phyloP scores from a whole-genome alignment of 352 stramenopile genomes.

The Globisporangium heterothallicum region DNA sequence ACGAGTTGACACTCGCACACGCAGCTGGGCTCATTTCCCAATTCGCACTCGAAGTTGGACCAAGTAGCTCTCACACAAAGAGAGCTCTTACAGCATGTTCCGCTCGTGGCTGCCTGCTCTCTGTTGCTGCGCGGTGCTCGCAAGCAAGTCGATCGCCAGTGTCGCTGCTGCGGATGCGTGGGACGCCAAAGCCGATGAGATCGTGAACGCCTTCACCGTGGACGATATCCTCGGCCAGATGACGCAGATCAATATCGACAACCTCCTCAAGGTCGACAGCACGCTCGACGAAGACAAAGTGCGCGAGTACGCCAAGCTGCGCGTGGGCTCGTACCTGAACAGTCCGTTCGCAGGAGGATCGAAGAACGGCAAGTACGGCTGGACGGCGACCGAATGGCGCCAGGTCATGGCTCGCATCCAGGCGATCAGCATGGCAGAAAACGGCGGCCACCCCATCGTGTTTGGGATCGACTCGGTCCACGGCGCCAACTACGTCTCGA shows the following conservation, averaged over 20 bases:
- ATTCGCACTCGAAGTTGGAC: neutral
- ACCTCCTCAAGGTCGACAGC: conserved; percentile 38
- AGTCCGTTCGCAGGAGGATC: neutral
- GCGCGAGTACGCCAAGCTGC: conserved; percentile 45
- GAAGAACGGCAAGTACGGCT: neutral
- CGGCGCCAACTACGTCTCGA: conserved; percentile 13
- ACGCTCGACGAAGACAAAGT: conserved; percentile 42
- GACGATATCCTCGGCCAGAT: conserved; percentile 78
- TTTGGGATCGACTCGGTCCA: conserved; percentile 91
- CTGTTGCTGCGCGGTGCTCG: conserved; percentile 22
- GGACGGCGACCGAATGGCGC: conserved; percentile 47
- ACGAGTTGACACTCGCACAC: neutral
- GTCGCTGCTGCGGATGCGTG: conserved; percentile 15
- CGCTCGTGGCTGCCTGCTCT: conserved; percentile 25
- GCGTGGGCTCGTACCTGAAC: conserved; percentile 17
- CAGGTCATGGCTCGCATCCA: conserved; percentile 71
- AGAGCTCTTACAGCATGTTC: conserved; percentile 7
- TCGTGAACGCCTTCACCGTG: conserved; percentile 46
- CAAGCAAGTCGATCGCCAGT: conserved; percentile 12
- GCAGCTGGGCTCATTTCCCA: neutral
- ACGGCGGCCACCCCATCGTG: conserved; percentile 59
- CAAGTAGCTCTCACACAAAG: neutral
- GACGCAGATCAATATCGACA: conserved; percentile 76
- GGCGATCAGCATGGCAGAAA: conserved; percentile 57
- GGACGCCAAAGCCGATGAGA: conserved; percentile 38